A percentile compares a stretch with the other conserved stretches of the same genome.
phyloP scores from a whole-genome alignment of 1,139 yeast species.

The Starmera stellimalicola region DNA sequence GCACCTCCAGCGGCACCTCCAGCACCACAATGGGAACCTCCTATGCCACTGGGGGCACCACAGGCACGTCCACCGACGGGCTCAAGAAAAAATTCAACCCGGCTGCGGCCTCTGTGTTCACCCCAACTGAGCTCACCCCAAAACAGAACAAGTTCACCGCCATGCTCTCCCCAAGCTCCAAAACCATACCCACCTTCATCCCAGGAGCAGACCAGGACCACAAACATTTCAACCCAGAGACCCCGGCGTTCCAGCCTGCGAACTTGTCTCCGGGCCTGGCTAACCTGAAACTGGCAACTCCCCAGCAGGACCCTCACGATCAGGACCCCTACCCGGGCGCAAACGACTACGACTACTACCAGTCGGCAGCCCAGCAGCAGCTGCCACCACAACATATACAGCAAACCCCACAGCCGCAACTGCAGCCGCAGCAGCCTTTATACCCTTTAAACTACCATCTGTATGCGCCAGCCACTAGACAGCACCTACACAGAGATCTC shows the following conservation, averaged over 20 bases:
- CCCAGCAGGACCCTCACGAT: conserved; percentile 10
- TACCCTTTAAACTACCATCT: conserved; percentile 79
- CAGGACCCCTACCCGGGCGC: conserved; percentile 6
- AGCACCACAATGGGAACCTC: too few species aligned
- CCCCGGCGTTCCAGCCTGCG: conserved; percentile 26
- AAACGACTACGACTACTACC: conserved; percentile 5
- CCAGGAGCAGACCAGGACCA: conserved; percentile 24
- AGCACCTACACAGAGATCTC: conserved; percentile 50
- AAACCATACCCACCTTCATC: conserved; percentile 46
- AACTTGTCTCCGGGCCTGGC: background rate
- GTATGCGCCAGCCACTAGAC: conserved; percentile 86
- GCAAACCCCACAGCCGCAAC: conserved; percentile 7
- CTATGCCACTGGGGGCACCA: too few species aligned
- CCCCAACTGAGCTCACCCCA: conserved; percentile 18
- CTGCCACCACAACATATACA: conserved; percentile 4
- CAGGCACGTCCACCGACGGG: conserved; percentile 1
- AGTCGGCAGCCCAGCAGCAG: conserved; percentile 2
- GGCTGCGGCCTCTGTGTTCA: conserved; percentile 22
- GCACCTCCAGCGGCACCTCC: background rate
- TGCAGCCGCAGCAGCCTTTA: conserved; percentile 15
- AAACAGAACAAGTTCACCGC: conserved; percentile 32
- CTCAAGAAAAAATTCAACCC: conserved; percentile 21
- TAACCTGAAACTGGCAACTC: too few species aligned
- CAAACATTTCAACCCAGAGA: conserved; percentile 24
- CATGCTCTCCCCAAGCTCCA: conserved; percentile 42